Base-by-base conservation (phyloP, 129 eudicot species). In the Flaveria robusta region DNA sequence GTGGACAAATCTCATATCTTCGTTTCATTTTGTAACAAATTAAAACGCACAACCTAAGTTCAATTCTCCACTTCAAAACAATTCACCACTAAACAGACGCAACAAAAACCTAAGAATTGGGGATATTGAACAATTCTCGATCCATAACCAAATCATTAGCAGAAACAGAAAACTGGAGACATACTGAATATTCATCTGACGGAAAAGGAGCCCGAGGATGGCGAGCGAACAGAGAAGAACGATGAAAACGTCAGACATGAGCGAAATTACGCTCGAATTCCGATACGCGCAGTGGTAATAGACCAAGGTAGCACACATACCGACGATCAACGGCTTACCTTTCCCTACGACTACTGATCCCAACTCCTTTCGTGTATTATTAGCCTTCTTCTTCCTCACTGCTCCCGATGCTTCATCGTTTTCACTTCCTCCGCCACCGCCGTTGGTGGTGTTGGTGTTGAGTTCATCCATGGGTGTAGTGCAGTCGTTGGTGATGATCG, bases 181-280 rank as follows among this genome's bases (percentile, higher is more conserved):
- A 8, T 81, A 85, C 90, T 84, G 82, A 71, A 94, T 84, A 86
- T 91, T 91, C 87, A 94, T 87, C 66, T 94, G 97, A 68, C 98
- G 98, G 82, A 91, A 94, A 76, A 94, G 97, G 80, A 94, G 96
- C 43, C 98, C 98, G 73, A 94, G 93, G 41, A 94, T 94, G 31
- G 97, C 98, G 62, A 94, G 89, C 19, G 97, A 94, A 78, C 97
- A 94, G 3, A 94, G 84, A 31, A 94, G 91, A 27, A 94, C 98
- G 76, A 94, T 91, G 81, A 89, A 86, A 67, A 95, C 97, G 54
- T 95, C 99, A 62, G 97, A 88, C 39, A 89, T 13, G 55, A 95
- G 86, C 12, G 99, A 91, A 45, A 95, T 80, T 29, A 87, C 50
- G 50, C 85, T 85, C 1, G 99, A 87, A 71, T 91, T 82, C 23